Conservation (phyloP, 2,329 filamentous ascomycete species). For the Apiospora phragmitis region DNA sequence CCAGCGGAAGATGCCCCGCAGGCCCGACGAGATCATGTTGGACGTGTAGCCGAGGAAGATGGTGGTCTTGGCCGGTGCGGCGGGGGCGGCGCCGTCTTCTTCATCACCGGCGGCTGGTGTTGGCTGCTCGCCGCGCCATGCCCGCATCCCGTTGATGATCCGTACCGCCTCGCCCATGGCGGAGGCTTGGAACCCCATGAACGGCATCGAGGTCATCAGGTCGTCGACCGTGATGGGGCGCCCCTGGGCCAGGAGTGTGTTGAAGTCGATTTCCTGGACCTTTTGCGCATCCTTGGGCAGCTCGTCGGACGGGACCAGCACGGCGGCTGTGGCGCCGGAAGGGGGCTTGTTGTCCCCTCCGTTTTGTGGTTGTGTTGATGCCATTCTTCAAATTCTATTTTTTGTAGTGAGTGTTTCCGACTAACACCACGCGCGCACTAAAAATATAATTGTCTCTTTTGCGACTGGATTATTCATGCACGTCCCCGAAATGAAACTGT, state of each 20-base stretch:
- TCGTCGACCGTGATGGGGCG: slow-evolving; percentile 82
- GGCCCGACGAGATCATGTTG: slow-evolving; percentile 93
- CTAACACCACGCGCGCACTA: not conserved
- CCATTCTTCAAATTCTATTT: not conserved
- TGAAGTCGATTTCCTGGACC: slow-evolving; percentile 91
- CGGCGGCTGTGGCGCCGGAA: slow-evolving; percentile 70
- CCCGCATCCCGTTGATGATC: slow-evolving; percentile 93
- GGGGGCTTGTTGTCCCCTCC: slow-evolving; percentile 44
- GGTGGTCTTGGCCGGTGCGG: slow-evolving; percentile 57
- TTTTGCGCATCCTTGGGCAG: slow-evolving; percentile 77
- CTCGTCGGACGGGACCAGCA: slow-evolving; percentile 80
- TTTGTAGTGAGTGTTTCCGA: not conserved
- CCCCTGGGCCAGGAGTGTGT: slow-evolving; percentile 63
- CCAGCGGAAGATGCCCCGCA: slow-evolving; percentile 88
- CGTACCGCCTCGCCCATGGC: slow-evolving; percentile 76
- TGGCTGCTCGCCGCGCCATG: slow-evolving; percentile 68
- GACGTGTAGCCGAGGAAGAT: slow-evolving; percentile 98
- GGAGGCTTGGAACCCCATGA: slow-evolving; percentile 83
- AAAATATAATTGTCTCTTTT: not conserved
- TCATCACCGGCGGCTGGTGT: too few species aligned
- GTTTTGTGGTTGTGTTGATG: not conserved
- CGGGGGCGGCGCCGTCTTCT: slow-evolving; percentile 45
- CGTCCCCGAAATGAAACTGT: not conserved
- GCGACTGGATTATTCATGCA: not conserved
- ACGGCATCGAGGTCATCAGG: slow-evolving; percentile 75